Conservation (phyloP, 805 yeast genomes). For the Priceomyces haplophilus region DNA sequence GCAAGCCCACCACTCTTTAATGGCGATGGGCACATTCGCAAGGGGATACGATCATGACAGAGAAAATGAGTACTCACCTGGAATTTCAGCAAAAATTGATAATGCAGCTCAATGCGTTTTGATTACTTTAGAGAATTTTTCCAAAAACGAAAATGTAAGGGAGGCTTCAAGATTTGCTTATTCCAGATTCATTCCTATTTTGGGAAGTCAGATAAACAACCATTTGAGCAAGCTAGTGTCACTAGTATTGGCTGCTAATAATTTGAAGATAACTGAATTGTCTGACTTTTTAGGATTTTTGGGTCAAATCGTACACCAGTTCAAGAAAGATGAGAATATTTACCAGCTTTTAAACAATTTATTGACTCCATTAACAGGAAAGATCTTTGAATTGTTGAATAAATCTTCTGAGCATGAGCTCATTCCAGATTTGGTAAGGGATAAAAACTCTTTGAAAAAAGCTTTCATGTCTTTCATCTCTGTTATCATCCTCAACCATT, state of each 20-base stretch:
- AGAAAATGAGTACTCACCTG: conserved; percentile 32
- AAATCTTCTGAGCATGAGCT: conserved; percentile 30
- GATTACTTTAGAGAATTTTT: conserved; percentile 76
- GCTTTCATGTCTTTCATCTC: conserved; percentile 68
- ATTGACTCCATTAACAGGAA: conserved; percentile 68
- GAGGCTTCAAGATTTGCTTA: conserved; percentile 85
- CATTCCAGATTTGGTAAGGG: conserved; percentile 55
- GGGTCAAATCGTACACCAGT: conserved; percentile 82
- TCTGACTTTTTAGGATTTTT: conserved; percentile 80
- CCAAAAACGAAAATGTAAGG: conserved; percentile 64
- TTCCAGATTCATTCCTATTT: conserved; percentile 78
- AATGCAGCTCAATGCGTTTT: conserved; percentile 78
- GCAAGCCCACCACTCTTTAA: conserved; percentile 80
- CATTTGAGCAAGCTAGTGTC: conserved; percentile 70
- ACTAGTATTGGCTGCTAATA: conserved; percentile 49
- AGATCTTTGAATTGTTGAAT: conserved; percentile 52
- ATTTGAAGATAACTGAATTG: conserved; percentile 62
- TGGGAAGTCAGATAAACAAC: conserved; percentile 45
- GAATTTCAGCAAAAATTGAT: conserved; percentile 45
- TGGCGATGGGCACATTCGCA: conserved; percentile 87
- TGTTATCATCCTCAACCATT: conserved; percentile 70
- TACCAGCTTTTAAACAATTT: conserved; percentile 73
- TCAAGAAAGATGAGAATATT: conserved; percentile 61
- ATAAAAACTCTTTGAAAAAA: conserved; percentile 62
- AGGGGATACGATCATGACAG: conserved; percentile 70